Evolutionary conservation across 345 rosid genomes (phyloP), one percentile per base, ranked within the genome.

Genomic region (Draba incana): DNA sequence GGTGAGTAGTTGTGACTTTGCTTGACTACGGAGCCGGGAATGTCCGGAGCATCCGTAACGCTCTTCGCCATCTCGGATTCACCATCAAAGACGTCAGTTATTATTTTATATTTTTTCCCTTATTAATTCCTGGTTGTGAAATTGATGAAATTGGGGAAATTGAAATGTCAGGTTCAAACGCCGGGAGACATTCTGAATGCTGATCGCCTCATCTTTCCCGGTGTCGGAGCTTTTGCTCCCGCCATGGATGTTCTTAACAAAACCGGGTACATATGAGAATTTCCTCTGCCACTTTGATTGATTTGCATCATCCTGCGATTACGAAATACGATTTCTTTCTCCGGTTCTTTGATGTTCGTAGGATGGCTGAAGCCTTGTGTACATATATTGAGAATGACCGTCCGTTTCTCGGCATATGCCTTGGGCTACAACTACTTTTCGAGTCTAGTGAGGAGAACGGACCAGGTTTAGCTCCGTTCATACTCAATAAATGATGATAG

Each of bases 21-120:
- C 96, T 94, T 61, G 99, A 94, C 78, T 94, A 94, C 50, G 97
- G 99, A 11, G 97, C 96, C 46, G 96, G 96, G 56, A 94, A 94
- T 72, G 97, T 94, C 28, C 84, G 99, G 11, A 88, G 96, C 64
- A 75, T 94, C 15, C 81, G 96, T 28, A 94, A 88, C 68, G 97
- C 96, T 14, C 90, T 94, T 83, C 86, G 81, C 23, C 44, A 77
- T 68, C 89, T 94, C 8, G 97, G 99, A 1, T 89, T 83, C 71
- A 76, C 77, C 48, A 83, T 91, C 77, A 84, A 88, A 84, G 99
- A 94, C 58, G 96, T 89, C 46, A 4, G 55, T 12, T 31, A 65
- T 52, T 37, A 20, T 20, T 20, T 20, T 20, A 20, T 20, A 33
- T 24, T 56, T 10, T 53, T 47, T 9, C 8, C 5, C 1, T 2